A percentile compares a stretch with the other conserved stretches of the same genome.
Conservation (phyloP, 2,329 filamentous ascomycete species). For the Monosporascus sp. region DNA sequence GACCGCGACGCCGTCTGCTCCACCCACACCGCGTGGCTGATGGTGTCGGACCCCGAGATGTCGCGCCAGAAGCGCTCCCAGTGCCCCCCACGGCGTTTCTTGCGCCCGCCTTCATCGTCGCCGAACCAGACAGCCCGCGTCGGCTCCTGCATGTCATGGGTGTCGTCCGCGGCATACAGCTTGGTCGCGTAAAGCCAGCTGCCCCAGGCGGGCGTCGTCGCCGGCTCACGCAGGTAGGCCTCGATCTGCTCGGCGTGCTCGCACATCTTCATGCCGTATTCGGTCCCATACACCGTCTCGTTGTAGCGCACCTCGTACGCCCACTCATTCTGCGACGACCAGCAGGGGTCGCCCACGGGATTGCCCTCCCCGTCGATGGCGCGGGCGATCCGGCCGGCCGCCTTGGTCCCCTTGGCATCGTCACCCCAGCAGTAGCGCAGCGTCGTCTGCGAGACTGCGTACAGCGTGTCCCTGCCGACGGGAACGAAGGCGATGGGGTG, state of each 20-base stretch:
- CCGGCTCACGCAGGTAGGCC: conserved; percentile 4
- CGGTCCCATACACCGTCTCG: conserved; percentile 15
- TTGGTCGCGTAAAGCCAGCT: conserved; percentile 16
- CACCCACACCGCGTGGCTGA: conserved; percentile 17
- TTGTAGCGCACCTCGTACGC: conserved; percentile 9
- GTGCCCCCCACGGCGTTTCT: conserved; percentile 7
- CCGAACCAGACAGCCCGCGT: conserved; percentile 18
- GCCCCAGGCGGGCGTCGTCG: conserved; percentile 14
- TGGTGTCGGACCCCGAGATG: conserved; percentile 13
- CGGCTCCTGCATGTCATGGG: conserved; percentile 18
- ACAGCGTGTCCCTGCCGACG: conserved; percentile 9
- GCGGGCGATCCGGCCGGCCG: conserved; percentile 12
- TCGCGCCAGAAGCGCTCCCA: conserved; percentile 23
- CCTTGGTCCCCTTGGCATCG: not conserved
- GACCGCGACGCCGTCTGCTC: conserved; percentile 8
- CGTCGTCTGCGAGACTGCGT: conserved; percentile 14
- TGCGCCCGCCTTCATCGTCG: not conserved
- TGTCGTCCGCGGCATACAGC: conserved; percentile 11
- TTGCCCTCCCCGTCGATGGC: conserved; percentile 9
- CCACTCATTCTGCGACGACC: conserved; percentile 15
- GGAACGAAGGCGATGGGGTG: not conserved
- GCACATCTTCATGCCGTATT: conserved; percentile 17
- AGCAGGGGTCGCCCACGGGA: conserved; percentile 13
- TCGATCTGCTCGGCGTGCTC: conserved; percentile 1
- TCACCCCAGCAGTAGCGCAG: conserved; percentile 7